phyloP scores from a whole-genome alignment of 805 yeast species.

The Scheffersomyces spartinae region DNA sequence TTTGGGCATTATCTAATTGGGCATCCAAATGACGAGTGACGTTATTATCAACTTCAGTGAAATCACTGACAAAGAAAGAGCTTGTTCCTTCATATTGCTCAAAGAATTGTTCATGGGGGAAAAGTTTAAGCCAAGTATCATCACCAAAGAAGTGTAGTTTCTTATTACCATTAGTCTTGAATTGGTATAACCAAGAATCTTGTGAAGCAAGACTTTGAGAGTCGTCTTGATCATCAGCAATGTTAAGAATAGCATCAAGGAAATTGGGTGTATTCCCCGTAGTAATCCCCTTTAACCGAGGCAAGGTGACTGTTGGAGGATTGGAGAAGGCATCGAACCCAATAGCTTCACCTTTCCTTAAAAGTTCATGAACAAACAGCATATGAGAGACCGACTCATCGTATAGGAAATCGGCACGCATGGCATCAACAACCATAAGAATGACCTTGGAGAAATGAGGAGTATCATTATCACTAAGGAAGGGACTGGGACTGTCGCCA shows the following conservation, averaged over 20 bases:
- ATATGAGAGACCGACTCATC: conserved; percentile 48
- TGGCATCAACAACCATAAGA: conserved; percentile 84
- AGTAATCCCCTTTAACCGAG: conserved; percentile 84
- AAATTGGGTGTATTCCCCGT: conserved; percentile 94
- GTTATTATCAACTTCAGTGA: conserved; percentile 84
- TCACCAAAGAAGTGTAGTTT: conserved; percentile 84
- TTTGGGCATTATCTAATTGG: conserved; percentile 33
- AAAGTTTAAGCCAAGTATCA: conserved; percentile 93
- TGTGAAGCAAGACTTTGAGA: conserved; percentile 58
- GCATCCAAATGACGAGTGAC: conserved; percentile 77
- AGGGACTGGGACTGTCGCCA: conserved; percentile 13
- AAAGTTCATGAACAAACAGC: conserved; percentile 51
- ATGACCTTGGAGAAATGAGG: conserved; percentile 57
- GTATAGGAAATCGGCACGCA: conserved; percentile 80
- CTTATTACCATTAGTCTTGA: conserved; percentile 25
- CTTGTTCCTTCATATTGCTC: conserved; percentile 71
- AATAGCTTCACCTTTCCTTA: conserved; percentile 57
- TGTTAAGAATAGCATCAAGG: conserved; percentile 85
- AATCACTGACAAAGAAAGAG: conserved; percentile 91
- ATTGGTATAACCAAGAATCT: conserved; percentile 82
- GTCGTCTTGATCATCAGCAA: conserved; percentile 78
- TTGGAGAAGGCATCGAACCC: conserved; percentile 88
- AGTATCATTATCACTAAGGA: conserved; percentile 12
- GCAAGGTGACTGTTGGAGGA: conserved; percentile 96
- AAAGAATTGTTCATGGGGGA: conserved; percentile 50